Evolutionary conservation across 345 rosid genomes (phyloP), one percentile per base, ranked within the genome.

Genomic region (Dimocarpus longan): DNA sequence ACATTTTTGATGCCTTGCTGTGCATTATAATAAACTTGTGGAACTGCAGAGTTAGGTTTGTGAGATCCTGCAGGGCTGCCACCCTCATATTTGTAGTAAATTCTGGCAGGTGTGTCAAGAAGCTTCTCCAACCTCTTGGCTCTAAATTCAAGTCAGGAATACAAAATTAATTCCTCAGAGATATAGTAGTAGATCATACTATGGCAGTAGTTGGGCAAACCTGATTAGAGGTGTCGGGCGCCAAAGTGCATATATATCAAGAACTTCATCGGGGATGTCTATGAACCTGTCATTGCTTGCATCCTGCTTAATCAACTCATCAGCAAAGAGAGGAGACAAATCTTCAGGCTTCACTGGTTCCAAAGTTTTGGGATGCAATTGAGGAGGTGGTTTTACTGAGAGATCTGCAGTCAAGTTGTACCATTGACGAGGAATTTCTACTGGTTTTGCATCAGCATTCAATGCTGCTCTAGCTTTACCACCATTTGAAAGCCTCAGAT

Each of bases 31-130:
- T 86, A 91, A 59, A 80, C 97, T 84, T 95, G 99, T 0, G 99
- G 99, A 70, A 95, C 91, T 0, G 99, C 96, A 43, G 91, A 70
- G 88, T 95, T 95, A 0, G 97, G 95, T 82, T 95, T 95, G 83
- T 95, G 99, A 3, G 99, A 95, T 46, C 99, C 99, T 26, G 99
- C 99, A 18, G 98, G 99, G 80, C 99, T 95, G 67, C 76, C 93
- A 66, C 98, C 99, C 85, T 95, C 98, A 56, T 95, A 93, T 86
- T 95, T 93, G 81, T 91, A 95, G 87, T 93, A 95, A 71, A 95
- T 93, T 87, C 90, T 89, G 24, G 99, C 98, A 21, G 98, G 97
- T 54, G 99, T 95, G 9, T 85, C 82, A 13, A 95, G 91, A 77
- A 91, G 91, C 87, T 95, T 95, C 89, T 92, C 98, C 87, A 95